phyloP scores from a whole-genome alignment of 1,284 basidiomycete genomes.

The Coniferiporia sulphurascens region DNA sequence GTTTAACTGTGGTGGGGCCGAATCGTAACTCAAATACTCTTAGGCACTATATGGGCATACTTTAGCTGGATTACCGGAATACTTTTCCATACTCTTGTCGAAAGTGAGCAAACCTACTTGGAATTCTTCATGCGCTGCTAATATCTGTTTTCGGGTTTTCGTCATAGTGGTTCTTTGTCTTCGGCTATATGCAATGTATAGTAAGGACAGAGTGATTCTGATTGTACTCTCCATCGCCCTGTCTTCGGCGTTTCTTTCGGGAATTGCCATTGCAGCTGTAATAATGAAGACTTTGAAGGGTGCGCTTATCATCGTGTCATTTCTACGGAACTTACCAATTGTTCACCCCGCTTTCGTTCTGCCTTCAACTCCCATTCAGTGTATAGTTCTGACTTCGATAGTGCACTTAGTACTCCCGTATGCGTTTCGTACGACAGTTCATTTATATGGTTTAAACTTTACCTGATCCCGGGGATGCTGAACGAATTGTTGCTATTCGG shows the following conservation, averaged over 20 bases:
- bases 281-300: neutral
- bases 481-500: neutral
- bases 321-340: neutral
- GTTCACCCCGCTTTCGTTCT: neutral
- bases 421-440: neutral
- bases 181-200: constrained; percentile 1
- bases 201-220: neutral
- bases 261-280: neutral
- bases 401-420: neutral
- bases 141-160: neutral
- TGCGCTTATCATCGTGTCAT: neutral
- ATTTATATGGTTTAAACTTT: neutral
- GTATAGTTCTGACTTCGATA: neutral
- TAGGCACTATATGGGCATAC: neutral
- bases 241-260: neutral
- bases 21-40: neutral
- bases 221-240: neutral
- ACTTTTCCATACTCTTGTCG: neutral
- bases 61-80: neutral
- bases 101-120: neutral
- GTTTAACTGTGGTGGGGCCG: neutral
- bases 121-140: neutral
- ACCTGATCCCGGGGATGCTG: neutral
- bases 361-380: neutral
- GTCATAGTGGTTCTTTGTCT: neutral